Evolutionary conservation across 352 stramenopile species (phyloP).

Genomic region (Phytophthora palmivora): DNA sequence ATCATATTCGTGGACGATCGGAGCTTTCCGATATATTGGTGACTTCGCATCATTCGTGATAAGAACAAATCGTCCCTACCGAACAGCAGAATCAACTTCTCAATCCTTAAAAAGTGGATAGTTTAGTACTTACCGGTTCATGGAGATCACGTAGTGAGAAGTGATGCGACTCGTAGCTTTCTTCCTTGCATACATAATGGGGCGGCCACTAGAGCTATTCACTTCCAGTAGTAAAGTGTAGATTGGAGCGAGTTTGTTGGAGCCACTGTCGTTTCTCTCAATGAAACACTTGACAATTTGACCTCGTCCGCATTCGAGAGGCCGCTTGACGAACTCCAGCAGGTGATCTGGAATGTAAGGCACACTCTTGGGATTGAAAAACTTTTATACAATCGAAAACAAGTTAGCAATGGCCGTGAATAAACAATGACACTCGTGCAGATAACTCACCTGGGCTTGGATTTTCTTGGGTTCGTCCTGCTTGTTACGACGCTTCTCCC

Average conservation of each 20-base stretch:
- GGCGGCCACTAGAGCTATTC: conserved; percentile 84
- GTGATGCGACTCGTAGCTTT: conserved; percentile 77
- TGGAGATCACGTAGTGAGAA: conserved; percentile 89
- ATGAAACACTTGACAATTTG: conserved; percentile 92
- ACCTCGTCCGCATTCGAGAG: too few species aligned
- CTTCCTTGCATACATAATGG: conserved; percentile 87
- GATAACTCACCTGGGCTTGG: too few species aligned
- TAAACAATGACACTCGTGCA: too few species aligned
- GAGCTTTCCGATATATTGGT: conserved; percentile 90
- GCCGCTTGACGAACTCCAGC: too few species aligned
- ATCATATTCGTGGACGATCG: conserved; percentile 81
- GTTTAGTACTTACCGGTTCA: conserved; percentile 59
- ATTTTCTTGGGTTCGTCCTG: too few species aligned
- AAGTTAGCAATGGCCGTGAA: too few species aligned
- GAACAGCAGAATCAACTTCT: background rate
- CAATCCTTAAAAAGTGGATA: background rate
- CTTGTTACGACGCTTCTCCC: too few species aligned
- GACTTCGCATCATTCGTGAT: conserved; percentile 78
- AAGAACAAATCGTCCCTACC: conserved; percentile 80
- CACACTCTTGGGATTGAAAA: too few species aligned
- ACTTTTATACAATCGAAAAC: too few species aligned
- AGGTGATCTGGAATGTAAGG: too few species aligned
- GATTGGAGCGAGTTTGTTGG: conserved; percentile 83
- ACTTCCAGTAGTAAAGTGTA: conserved; percentile 88
- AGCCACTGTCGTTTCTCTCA: conserved; percentile 79